phyloP scores from a whole-genome alignment of 176 grass and related monocot genomes.

The Pontederia crassipes region DNA sequence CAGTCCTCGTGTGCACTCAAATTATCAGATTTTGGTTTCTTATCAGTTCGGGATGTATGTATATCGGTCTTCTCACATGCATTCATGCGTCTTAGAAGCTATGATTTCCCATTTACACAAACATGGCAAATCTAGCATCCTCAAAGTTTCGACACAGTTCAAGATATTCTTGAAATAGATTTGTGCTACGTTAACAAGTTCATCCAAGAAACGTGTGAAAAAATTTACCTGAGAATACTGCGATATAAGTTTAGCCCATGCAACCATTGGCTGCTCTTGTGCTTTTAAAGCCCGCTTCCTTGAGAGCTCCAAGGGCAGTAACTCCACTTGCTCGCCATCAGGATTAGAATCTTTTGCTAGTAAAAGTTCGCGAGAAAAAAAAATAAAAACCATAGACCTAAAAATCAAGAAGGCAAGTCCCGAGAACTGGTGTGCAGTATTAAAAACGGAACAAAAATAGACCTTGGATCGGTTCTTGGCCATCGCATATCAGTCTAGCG shows the following conservation, averaged over 20 bases:
- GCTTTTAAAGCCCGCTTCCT: constrained; percentile 22
- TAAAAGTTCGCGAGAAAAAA: not conserved
- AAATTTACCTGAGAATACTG: constrained; percentile 57
- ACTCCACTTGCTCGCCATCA: constrained; percentile 22
- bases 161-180: too few relatives aligned
- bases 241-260: constrained; percentile 93
- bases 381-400: not conserved
- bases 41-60: too few relatives aligned
- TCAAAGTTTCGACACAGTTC: too few relatives aligned
- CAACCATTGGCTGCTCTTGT: constrained; percentile 28
- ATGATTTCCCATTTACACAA: too few relatives aligned
- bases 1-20: too few relatives aligned
- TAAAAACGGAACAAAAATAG: not conserved
- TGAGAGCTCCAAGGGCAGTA: not conserved
- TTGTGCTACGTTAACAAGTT: constrained; percentile 10
- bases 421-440: not conserved
- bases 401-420: not conserved
- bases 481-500: not conserved
- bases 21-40: too few relatives aligned
- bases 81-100: too few relatives aligned
- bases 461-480: not conserved
- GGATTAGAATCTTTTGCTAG: constrained; percentile 17
- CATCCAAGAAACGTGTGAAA: not conserved
- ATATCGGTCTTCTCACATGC: too few relatives aligned
- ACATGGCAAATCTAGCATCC: too few relatives aligned